Percentiles rank a stretch among this genome's conserved stretches.
Conservation (phyloP, 139 green algal species). For the Diplosphaera chodatii region DNA sequence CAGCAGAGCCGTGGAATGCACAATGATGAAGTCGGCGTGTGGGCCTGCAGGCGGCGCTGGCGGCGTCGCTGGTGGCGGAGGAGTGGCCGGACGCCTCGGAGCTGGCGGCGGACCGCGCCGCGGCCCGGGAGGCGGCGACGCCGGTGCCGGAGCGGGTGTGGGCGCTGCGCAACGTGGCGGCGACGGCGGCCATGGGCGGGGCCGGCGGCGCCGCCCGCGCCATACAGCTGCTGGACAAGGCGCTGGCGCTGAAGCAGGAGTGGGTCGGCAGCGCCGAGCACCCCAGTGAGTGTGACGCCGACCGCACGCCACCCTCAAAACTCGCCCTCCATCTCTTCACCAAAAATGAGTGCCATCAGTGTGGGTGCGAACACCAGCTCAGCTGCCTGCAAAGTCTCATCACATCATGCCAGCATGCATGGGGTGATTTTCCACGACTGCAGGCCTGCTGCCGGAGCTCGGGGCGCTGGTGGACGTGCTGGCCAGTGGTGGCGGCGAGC, state of each 20-base stretch:
- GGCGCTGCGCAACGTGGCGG: conserved; percentile 50
- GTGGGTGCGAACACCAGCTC: no score
- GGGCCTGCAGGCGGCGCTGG: conserved; percentile 19
- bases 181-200: conserved; percentile 30
- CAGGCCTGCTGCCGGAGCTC: conserved; percentile 3
- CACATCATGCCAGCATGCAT: no score
- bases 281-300: conserved; percentile 28
- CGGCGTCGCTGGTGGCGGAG: conserved; percentile 44
- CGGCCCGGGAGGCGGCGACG: conserved; percentile 35
- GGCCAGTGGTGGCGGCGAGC: not conserved
- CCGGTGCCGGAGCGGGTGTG: conserved; percentile 46
- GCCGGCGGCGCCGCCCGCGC: conserved; percentile 24
- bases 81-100: conserved; percentile 39
- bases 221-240: conserved; percentile 33
- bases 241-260: conserved; percentile 42
- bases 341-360: no score
- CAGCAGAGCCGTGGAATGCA: no score
- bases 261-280: conserved; percentile 25
- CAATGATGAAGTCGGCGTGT: no score
- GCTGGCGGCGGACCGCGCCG: conserved; percentile 21
- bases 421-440: no score
- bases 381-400: no score
- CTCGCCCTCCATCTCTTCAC: no score
- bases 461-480: conserved; percentile 26
- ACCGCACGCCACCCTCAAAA: no score